These are phyloP conservation scores for Phytophthora lateralis DNA, from an alignment of 352 stramenopile species.

Conservation along the genomic window DNA sequence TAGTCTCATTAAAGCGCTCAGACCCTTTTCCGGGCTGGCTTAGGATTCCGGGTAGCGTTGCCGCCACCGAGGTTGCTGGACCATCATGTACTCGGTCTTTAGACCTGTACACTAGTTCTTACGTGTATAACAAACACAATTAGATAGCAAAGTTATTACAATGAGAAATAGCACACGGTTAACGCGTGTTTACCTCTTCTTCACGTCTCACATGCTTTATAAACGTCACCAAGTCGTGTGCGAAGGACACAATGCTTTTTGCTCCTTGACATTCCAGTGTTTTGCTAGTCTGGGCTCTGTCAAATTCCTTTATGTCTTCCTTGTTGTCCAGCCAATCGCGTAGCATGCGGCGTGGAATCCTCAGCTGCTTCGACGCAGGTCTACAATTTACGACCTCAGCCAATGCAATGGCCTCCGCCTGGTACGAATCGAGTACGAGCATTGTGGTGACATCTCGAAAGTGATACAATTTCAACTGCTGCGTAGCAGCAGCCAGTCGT, in stretches of 20 bases:
- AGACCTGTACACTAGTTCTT: constrained; percentile 12
- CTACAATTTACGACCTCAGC: neutral
- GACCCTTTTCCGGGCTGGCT: no score
- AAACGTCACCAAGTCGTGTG: constrained; percentile 4
- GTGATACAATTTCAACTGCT: no score
- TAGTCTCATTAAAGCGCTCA: no score
- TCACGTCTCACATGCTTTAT: constrained; percentile 19
- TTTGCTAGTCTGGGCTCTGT: constrained; percentile 1
- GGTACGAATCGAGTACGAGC: neutral
- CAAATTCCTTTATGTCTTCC: constrained; percentile 1
- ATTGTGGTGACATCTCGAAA: neutral
- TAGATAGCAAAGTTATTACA: no score
- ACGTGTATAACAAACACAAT: no score
- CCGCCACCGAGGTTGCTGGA: no score
- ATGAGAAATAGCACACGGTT: no score
- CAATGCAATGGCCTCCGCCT: neutral
- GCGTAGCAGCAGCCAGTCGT: constrained; percentile 4
- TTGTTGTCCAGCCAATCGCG: constrained; percentile 6
- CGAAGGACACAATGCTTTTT: constrained; percentile 8
- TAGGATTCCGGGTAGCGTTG: no score
- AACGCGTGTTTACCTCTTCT: constrained; percentile 6
- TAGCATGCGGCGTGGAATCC: constrained; percentile 4
- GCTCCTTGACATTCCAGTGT: constrained; percentile 9
- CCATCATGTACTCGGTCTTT: constrained; percentile 16
- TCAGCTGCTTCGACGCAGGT: neutral